Base-by-base conservation (phyloP, 129 eudicot genomes). In the Heracleum sosnowskyi region DNA sequence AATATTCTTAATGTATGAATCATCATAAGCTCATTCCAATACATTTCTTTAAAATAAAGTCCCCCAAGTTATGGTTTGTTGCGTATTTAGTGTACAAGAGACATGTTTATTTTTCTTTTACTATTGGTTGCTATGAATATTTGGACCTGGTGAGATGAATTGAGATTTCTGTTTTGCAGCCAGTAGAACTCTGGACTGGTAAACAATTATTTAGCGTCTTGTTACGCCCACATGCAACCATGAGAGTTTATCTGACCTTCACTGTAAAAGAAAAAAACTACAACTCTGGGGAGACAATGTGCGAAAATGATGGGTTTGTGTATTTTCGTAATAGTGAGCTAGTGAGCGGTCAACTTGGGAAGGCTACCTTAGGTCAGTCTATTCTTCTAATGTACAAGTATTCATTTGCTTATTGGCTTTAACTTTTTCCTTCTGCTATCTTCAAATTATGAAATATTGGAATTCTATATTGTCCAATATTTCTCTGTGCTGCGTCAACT, bases 101-200 rank as follows among this genome's bases (percentile, higher is more conserved):
- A 55, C 34, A 60, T 60, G 68, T 24, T n/a, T 2, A 33, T 8
- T 68, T 34, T 68, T 33, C 37, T 31, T 1, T 68, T 68, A 68
- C 24, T 18, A 5, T 17, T 33, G 8, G 12, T 15, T 1, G 5
- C 9, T 28, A 24, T 64, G 29, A 39, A 16, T 64, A 55, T 24
- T 17, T 55, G 29, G 10, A 8, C 12, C 29, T 55, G 28, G n/a
- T 26, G 15, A 11, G 12, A 60, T 60, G 11, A 33, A 31, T 34
- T 34, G 11, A 74, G 71, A 63, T 69, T 69, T 41, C 73, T 87
- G 33, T 79, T 78, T 83, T 83, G 88, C 89, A 95, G 99, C 99
- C 99, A 10, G 73, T 96, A 76, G 97, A 92, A 89, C 93, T 96
- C 20, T 92, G 99, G 99, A 96, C 97, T 26, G 99, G 99, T 77